Evolutionary conservation across 495 filamentous ascomycete genomes (phyloP), one percentile per base, ranked within the genome.

Genomic region (Apodospora peruviana): DNA sequence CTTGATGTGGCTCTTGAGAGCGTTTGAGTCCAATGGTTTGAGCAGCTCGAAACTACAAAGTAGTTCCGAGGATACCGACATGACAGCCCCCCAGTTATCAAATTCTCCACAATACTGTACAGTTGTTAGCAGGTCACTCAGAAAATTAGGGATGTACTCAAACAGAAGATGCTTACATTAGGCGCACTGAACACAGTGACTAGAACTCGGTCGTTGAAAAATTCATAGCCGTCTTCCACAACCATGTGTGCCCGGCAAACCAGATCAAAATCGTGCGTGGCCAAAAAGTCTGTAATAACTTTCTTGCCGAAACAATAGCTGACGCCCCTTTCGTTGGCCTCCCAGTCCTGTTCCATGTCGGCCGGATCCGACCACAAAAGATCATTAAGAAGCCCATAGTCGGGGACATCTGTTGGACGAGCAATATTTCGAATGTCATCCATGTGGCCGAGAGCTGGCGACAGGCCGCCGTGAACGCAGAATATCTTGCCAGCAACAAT

Each of bases 261-360:
- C 29, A 99, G 69, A 67, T 99, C 93, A 63, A 99, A 99, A 60
- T 99, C 93, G 63, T 97, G 91, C 29, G 84, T 80, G 45, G 89
- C 86, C 55, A 99, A 74, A 67, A 99, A 99, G 55, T 96, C 88
- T 71, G 91, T 89, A 50, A 99, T 99, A 42, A 99, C 91, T 60
- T 94, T 94, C 73, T 96, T 97, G 5, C 91, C 91, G 60, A 99
- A 99, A 60, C 91, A 97, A 66, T 96, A 99, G 65, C 94, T 97
- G 23, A 99, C 93, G 45, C 93, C 93, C 49, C 93, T 75, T 65
- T 99, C 93, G 53, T 96, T 99, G 18, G 93, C 85, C 55, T 97
- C 93, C 93, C 93, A 99, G 59, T 99, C 94, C 48, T 82, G 81
- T 48, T 96, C 90, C 88, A 97, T 95, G 51, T 97, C 94, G 27